Percentiles rank a stretch among this genome's conserved stretches.
These are phyloP conservation scores for Fusarium austroafricanum DNA, from an alignment of 2,329 filamentous ascomycete species.

Conservation along the genomic window DNA sequence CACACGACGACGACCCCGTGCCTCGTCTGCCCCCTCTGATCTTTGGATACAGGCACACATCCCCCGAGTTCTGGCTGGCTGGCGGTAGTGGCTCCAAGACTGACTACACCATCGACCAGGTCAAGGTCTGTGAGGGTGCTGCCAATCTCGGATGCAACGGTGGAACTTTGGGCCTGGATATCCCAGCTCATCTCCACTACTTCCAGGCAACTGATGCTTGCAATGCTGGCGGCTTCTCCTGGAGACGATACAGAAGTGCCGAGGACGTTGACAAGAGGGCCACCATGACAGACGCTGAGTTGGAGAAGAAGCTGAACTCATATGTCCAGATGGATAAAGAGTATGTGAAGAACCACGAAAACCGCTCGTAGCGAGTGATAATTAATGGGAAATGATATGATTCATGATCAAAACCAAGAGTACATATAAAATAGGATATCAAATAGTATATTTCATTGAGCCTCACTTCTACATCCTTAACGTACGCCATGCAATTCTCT, in stretches of 20 bases:
- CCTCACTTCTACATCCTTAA: slow-evolving; percentile 1
- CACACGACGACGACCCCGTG: slow-evolving; percentile 74
- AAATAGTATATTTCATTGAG: not conserved
- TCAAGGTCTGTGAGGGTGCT: slow-evolving; percentile 62
- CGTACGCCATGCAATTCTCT: slow-evolving; percentile 14
- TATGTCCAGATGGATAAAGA: slow-evolving; percentile 53
- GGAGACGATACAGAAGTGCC: slow-evolving; percentile 41
- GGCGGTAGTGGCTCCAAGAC: slow-evolving; percentile 48
- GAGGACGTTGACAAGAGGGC: slow-evolving; percentile 9
- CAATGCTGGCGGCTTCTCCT: slow-evolving; percentile 38
- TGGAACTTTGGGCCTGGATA: slow-evolving; percentile 58
- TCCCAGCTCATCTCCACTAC: slow-evolving; percentile 62
- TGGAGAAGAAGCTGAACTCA: slow-evolving; percentile 53
- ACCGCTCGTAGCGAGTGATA: slow-evolving; percentile 9
- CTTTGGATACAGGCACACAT: slow-evolving; percentile 73
- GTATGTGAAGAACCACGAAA: slow-evolving; percentile 40
- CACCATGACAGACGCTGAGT: slow-evolving; percentile 50
- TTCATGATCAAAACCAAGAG: not conserved
- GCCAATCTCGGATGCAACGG: slow-evolving; percentile 63
- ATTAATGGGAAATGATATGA: slow-evolving; percentile 9
- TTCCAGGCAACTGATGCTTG: slow-evolving; percentile 59
- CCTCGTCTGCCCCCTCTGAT: slow-evolving; percentile 72
- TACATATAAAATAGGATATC: slow-evolving; percentile 5
- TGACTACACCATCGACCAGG: slow-evolving; percentile 53
- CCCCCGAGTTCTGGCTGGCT: slow-evolving; percentile 75